A percentile compares a stretch with the other conserved stretches of the same genome.
phyloP scores from a whole-genome alignment of 1,284 basidiomycete genomes.

The Puccinia horiana region DNA sequence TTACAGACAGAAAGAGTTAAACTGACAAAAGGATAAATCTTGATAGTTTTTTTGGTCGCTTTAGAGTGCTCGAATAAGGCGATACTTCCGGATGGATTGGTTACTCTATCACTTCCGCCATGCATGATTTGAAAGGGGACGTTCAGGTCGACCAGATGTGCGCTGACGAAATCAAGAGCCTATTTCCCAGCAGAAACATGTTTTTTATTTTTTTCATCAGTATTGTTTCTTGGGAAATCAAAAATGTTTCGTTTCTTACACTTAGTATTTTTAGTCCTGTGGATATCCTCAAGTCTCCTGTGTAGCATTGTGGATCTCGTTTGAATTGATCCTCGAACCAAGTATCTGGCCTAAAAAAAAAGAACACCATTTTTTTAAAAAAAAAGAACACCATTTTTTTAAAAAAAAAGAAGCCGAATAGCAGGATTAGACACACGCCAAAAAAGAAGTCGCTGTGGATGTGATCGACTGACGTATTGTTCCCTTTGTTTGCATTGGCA shows the following conservation, averaged over 20 bases:
- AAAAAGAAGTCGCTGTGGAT: too few species aligned
- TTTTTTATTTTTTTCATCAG: not conserved
- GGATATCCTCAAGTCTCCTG: constrained; percentile 54
- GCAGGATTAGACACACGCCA: not conserved
- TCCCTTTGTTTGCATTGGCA: constrained; percentile 38
- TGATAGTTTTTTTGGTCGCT: constrained; percentile 33
- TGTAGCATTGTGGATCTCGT: constrained; percentile 52
- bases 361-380: not conserved
- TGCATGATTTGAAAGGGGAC: constrained; percentile 55
- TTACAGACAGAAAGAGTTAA: not conserved
- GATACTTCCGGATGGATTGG: constrained; percentile 29
- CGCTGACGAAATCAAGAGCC: constrained; percentile 23
- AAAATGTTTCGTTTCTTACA: constrained; percentile 9
- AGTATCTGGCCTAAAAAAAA: constrained; percentile 23
- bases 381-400: not conserved
- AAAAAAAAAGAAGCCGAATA: not conserved
- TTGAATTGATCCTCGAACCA: constrained; percentile 28
- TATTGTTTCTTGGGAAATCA: not conserved
- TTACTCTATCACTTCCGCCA: constrained; percentile 51
- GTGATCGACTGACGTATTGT: constrained; percentile 32
- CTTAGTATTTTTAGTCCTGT: constrained; percentile 55
- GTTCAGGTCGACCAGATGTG: constrained; percentile 50
- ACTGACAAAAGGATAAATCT: constrained; percentile 38
- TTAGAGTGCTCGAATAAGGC: constrained; percentile 10
- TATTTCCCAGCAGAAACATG: not conserved